These are phyloP conservation scores for Trichosporon sp. DNA, from an alignment of 1,284 basidiomycete genomes.

Conservation along the genomic window DNA sequence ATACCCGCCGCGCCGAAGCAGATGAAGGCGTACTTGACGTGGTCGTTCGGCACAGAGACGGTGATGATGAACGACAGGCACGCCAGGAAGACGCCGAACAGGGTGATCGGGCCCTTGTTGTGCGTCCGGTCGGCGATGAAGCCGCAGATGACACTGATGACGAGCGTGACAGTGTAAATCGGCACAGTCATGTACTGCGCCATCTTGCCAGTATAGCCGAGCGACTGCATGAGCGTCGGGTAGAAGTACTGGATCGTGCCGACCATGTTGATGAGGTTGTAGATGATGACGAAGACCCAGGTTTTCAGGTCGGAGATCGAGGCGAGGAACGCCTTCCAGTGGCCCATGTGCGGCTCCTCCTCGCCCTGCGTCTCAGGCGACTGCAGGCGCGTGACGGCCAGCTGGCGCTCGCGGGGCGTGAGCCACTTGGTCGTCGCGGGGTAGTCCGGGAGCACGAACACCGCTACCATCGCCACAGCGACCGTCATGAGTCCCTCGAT, in stretches of 20 bases:
- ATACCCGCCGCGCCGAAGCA: constrained; percentile 45
- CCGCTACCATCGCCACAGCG: constrained; percentile 32
- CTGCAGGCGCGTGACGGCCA: constrained; percentile 20
- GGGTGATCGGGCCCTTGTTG: constrained; percentile 42
- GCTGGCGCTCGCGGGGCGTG: constrained; percentile 27
- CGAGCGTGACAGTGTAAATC: constrained; percentile 47
- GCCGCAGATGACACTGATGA: constrained; percentile 37
- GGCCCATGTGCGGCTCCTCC: constrained; percentile 21
- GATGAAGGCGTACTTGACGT: constrained; percentile 45
- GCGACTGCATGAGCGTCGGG: constrained; percentile 40
- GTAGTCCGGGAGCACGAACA: constrained; percentile 45
- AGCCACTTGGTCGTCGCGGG: constrained; percentile 43
- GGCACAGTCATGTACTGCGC: constrained; percentile 50
- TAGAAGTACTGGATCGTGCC: constrained; percentile 49
- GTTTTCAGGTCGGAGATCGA: constrained; percentile 35
- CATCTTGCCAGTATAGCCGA: constrained; percentile 40
- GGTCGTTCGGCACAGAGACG: constrained; percentile 31
- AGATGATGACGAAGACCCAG: constrained; percentile 28
- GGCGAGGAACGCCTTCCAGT: constrained; percentile 26
- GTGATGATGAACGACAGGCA: constrained; percentile 41
- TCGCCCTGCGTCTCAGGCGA: constrained; percentile 23
- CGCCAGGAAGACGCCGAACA: constrained; percentile 26
- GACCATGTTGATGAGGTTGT: constrained; percentile 41
- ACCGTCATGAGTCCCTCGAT: constrained; percentile 44
- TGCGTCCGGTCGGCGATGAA: constrained; percentile 40